Conservation (phyloP, 2,329 filamentous ascomycete genomes). For the Colletotrichum coccodes region DNA sequence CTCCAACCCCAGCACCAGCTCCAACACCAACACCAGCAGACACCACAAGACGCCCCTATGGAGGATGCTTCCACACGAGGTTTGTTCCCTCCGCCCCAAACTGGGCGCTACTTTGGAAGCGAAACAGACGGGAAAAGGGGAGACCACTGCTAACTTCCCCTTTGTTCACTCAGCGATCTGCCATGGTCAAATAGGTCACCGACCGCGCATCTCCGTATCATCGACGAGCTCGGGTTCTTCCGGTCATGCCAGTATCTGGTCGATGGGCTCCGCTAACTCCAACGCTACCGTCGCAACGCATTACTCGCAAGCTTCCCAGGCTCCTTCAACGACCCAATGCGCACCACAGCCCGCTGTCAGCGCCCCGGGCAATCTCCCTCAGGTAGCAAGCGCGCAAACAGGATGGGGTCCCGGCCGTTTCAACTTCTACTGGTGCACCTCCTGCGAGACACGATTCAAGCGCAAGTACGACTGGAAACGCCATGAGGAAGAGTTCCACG, state of each 20-base stretch:
- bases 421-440: conserved; percentile 67
- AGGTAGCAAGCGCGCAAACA: conserved; percentile 34
- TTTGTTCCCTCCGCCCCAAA: conserved; percentile 1
- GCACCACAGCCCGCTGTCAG: conserved; percentile 35
- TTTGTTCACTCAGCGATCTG: conserved; percentile 46
- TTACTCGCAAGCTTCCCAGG: conserved; percentile 51
- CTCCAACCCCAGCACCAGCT: background rate
- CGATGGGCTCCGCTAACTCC: conserved; percentile 40
- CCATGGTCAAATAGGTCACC: conserved; percentile 47
- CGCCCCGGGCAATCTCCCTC: conserved; percentile 25
- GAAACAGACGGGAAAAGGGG: no score
- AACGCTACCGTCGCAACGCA: conserved; percentile 41
- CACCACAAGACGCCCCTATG: conserved; percentile 22
- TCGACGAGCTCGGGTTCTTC: conserved; percentile 61
- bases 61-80: conserved; percentile 34
- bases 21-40: background rate
- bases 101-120: background rate
- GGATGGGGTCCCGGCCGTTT: conserved; percentile 35
- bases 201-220: conserved; percentile 58
- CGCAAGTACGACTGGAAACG: conserved; percentile 77
- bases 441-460: conserved; percentile 72
- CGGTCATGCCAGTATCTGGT: conserved; percentile 48
- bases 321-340: conserved; percentile 45
- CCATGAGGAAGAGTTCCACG: conserved; percentile 76
- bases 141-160: conserved; percentile 34